phyloP scores from a whole-genome alignment of 2,329 filamentous ascomycete species.

The Trichoderma lentiforme region DNA sequence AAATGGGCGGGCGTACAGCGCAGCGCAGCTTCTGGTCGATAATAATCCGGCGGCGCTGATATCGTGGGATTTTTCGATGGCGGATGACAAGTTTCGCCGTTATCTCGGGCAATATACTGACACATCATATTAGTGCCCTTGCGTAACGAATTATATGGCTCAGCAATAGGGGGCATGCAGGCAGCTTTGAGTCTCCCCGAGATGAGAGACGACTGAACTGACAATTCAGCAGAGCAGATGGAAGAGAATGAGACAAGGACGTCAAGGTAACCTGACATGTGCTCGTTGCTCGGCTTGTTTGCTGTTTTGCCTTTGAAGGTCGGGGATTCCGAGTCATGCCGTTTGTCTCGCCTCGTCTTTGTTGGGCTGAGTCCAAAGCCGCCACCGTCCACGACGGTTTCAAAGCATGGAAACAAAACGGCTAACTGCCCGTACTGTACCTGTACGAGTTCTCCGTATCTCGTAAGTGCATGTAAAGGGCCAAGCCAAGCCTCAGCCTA shows the following conservation, averaged over 20 bases:
- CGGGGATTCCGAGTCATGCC: conserved; percentile 10
- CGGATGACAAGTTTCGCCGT: conserved; percentile 7
- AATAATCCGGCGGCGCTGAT: neutral
- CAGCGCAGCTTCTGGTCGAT: neutral
- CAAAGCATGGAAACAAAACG: neutral
- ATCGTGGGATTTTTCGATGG: conserved; percentile 5
- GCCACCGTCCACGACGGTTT: conserved; percentile 11
- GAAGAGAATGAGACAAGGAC: neutral
- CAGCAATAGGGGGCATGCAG: neutral
- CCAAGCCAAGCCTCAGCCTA: neutral
- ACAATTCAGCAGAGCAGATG: neutral
- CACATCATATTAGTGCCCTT: conserved; percentile 13
- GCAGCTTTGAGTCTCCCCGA: neutral
- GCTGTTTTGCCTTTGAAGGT: neutral
- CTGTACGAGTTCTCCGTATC: neutral
- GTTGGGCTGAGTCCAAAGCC: neutral
- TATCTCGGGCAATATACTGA: conserved; percentile 13
- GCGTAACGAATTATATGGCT: neutral
- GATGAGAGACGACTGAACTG: neutral
- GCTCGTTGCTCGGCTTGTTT: neutral
- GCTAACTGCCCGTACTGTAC: neutral
- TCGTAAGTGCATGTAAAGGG: neutral
- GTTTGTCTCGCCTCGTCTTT: neutral
- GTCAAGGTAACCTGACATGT: neutral
- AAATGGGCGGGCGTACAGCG: neutral